phyloP scores from a whole-genome alignment of 345 rosid genomes.

The Moricandia arvensis region DNA sequence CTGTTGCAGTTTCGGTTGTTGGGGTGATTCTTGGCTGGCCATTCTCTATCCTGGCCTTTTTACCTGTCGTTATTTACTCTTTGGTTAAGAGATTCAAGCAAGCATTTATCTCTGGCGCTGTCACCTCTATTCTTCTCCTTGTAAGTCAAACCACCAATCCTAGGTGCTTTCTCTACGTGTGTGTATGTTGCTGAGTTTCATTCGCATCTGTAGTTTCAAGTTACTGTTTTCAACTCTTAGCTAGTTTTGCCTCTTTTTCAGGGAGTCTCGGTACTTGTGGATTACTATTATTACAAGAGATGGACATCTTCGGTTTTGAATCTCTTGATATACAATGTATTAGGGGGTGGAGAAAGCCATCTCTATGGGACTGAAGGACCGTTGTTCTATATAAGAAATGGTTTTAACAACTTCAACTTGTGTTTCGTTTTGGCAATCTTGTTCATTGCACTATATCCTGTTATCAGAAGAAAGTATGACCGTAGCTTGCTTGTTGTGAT shows the following conservation, averaged over 20 bases:
- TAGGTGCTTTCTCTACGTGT: constrained; percentile 7
- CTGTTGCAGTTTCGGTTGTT: constrained; percentile 73
- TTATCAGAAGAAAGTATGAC: constrained; percentile 71
- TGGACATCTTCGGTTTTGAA: constrained; percentile 92
- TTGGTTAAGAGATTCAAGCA: constrained; percentile 64
- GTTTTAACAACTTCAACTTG: constrained; percentile 92
- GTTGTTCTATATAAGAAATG: constrained; percentile 78
- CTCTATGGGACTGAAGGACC: constrained; percentile 88
- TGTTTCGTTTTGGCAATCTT: constrained; percentile 82
- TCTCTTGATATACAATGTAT: constrained; percentile 81
- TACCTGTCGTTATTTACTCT: constrained; percentile 68
- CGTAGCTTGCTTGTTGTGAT: constrained; percentile 70
- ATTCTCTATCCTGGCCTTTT: constrained; percentile 88
- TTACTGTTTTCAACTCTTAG: constrained; percentile 9
- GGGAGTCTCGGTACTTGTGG: constrained; percentile 71
- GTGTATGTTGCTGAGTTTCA: constrained; percentile 3
- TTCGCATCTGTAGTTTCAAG: neutral
- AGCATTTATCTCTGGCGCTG: constrained; percentile 65
- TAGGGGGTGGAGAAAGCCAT: constrained; percentile 98
- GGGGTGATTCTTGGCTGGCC: constrained; percentile 99
- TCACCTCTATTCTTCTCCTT: constrained; percentile 55
- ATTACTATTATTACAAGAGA: constrained; percentile 62
- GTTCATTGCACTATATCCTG: constrained; percentile 61
- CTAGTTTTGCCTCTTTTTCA: constrained; percentile 37
- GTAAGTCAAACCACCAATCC: constrained; percentile 50